Evolutionary conservation across 805 yeast species (phyloP).

Genomic region (Wickerhamiella musiphila): DNA sequence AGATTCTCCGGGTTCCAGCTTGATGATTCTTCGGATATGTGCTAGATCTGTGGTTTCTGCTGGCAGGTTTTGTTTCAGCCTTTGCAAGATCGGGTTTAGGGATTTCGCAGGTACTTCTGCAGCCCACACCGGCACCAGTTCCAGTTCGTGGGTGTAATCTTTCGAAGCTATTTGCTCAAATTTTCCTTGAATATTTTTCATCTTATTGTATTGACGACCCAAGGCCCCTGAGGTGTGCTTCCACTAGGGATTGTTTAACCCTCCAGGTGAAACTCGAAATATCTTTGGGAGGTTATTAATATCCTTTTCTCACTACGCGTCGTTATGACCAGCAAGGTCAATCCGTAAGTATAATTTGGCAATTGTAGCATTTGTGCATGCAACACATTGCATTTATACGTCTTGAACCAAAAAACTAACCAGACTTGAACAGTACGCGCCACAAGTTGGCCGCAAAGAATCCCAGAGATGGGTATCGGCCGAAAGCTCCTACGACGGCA

Average conservation of each 20-base stretch:
- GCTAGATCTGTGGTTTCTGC: slow-evolving; percentile 18
- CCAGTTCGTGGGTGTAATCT: slow-evolving; percentile 1
- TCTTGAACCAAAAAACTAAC: background rate
- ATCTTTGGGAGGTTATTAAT: background rate
- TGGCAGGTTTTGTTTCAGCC: slow-evolving; percentile 19
- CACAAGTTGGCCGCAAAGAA: slow-evolving; percentile 14
- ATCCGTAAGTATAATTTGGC: background rate
- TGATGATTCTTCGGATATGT: slow-evolving; percentile 23
- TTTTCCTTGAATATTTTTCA: slow-evolving; percentile 5
- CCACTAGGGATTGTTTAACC: too few relatives aligned
- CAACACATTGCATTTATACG: background rate
- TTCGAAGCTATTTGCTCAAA: slow-evolving; percentile 4
- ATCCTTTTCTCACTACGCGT: background rate
- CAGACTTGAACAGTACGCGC: slow-evolving; percentile 3
- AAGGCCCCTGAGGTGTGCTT: too few relatives aligned
- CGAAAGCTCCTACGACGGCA: slow-evolving; percentile 22
- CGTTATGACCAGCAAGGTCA: background rate
- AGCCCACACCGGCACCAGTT: slow-evolving; percentile 12
- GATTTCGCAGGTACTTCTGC: slow-evolving; percentile 7
- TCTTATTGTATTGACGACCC: too few relatives aligned
- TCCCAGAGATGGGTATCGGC: slow-evolving; percentile 24
- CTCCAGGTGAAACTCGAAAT: too few relatives aligned
- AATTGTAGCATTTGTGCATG: background rate
- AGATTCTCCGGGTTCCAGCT: slow-evolving; percentile 7
- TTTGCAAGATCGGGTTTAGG: slow-evolving; percentile 7